phyloP scores from a whole-genome alignment of 176 grass and related monocot species.

The Miscanthus lutarioriparius region DNA sequence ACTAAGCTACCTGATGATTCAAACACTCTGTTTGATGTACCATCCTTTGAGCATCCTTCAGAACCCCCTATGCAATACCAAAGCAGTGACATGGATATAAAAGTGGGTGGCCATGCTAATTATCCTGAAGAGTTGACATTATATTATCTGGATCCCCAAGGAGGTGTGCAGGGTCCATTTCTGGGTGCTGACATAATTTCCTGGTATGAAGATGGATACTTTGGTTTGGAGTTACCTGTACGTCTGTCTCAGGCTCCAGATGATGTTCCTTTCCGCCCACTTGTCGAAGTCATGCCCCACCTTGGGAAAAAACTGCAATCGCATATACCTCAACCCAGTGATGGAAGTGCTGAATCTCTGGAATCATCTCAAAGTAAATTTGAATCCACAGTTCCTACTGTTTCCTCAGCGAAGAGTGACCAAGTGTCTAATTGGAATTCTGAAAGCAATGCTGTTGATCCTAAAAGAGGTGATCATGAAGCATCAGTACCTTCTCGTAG shows the following conservation, averaged over 20 bases:
- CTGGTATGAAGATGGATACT: slow-evolving; percentile 96
- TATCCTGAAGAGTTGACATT: slow-evolving; percentile 81
- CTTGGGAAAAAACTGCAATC: slow-evolving; percentile 56
- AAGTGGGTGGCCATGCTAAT: slow-evolving; percentile 37
- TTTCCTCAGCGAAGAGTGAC: slow-evolving; percentile 46
- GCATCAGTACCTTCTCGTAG: slow-evolving; percentile 13
- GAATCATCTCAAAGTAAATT: slow-evolving; percentile 52
- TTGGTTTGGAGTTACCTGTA: slow-evolving; percentile 85
- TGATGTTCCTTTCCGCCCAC: slow-evolving; percentile 61
- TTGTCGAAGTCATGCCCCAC: slow-evolving; percentile 86
- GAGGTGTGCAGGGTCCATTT: slow-evolving; percentile 90
- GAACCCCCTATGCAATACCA: background rate
- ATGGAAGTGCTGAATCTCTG: slow-evolving; percentile 43
- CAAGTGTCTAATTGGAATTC: slow-evolving; percentile 38
- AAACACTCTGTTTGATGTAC: slow-evolving; percentile 51
- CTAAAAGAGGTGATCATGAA: slow-evolving; percentile 44
- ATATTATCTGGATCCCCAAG: slow-evolving; percentile 94
- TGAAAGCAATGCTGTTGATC: slow-evolving; percentile 36
- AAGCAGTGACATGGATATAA: slow-evolving; percentile 31
- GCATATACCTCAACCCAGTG: slow-evolving; percentile 1
- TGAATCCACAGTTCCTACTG: slow-evolving; percentile 39
- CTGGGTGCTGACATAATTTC: slow-evolving; percentile 82
- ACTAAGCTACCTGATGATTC: slow-evolving; percentile 59
- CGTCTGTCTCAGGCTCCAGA: slow-evolving; percentile 72
- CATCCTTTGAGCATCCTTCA: slow-evolving; percentile 23